Evolutionary conservation across 257 asterid genomes (phyloP).

Genomic region (Forsythia suspensa): DNA sequence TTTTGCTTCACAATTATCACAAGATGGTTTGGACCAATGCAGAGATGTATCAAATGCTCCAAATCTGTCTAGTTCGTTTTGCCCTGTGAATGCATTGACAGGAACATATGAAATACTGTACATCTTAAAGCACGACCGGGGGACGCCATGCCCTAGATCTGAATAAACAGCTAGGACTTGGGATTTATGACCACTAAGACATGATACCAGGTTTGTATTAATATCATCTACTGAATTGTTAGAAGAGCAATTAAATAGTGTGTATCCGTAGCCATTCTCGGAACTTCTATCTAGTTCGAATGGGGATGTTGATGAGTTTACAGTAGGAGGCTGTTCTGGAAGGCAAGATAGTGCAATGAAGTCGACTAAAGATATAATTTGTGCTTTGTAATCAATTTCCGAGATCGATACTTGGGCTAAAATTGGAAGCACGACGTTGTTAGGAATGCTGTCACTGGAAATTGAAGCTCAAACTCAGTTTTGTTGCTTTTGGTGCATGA

Average conservation of each 20-base stretch:
- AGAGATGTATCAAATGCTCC: constrained; percentile 15
- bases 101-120: constrained; percentile 33
- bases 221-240: background rate
- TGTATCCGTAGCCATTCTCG: constrained; percentile 21
- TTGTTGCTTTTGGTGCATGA: constrained; percentile 22
- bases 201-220: background rate
- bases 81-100: constrained; percentile 8
- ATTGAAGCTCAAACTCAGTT: constrained; percentile 25
- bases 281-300: constrained; percentile 20
- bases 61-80: constrained; percentile 4
- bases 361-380: constrained; percentile 22
- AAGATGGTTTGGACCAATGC: constrained; percentile 30
- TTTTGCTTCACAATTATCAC: constrained; percentile 8
- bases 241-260: constrained; percentile 34
- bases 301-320: constrained; percentile 22
- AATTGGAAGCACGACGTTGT: constrained; percentile 11
- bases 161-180: constrained; percentile 22
- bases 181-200: constrained; percentile 20
- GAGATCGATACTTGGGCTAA: constrained; percentile 24
- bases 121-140: constrained; percentile 31
- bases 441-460: constrained; percentile 27
- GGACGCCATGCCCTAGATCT: background rate
- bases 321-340: constrained; percentile 18
- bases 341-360: constrained; percentile 27
- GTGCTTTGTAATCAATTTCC: constrained; percentile 32